Percentiles rank a stretch among this genome's conserved stretches.
Evolutionary conservation across 805 yeast genomes (phyloP).

Genomic region (Wickerhamiella siamensis): DNA sequence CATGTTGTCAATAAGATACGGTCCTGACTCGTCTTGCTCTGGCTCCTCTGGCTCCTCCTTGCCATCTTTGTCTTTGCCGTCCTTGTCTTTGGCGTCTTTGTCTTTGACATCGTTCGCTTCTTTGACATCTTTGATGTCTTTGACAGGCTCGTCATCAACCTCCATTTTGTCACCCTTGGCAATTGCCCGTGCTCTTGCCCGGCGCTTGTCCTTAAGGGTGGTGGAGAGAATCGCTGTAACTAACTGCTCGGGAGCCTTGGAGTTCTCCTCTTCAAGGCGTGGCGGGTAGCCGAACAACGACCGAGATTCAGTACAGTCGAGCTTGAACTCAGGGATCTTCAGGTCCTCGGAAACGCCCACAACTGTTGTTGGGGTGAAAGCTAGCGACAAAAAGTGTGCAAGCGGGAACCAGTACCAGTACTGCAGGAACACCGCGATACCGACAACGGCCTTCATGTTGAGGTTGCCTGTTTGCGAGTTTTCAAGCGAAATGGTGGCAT

Average conservation of each 20-base stretch:
- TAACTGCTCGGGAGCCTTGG: constrained; percentile 73
- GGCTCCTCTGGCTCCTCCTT: constrained; percentile 16
- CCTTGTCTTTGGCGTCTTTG: constrained; percentile 20
- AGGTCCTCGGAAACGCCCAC: constrained; percentile 77
- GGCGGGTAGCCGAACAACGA: constrained; percentile 83
- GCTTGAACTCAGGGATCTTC: constrained; percentile 68
- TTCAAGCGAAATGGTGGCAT: constrained; percentile 85
- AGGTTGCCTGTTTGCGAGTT: constrained; percentile 79
- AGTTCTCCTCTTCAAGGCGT: constrained; percentile 61
- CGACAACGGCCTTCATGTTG: constrained; percentile 83
- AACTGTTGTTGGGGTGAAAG: constrained; percentile 84
- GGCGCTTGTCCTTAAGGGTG: constrained; percentile 83
- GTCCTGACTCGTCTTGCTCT: constrained; percentile 32
- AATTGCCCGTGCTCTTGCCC: constrained; percentile 42
- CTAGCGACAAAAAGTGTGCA: constrained; percentile 79
- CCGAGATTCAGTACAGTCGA: constrained; percentile 69
- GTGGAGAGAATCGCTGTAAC: constrained; percentile 91
- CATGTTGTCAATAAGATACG: constrained; percentile 57
- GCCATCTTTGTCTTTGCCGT: constrained; percentile 15
- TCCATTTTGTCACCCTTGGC: constrained; percentile 27
- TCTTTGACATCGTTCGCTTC: constrained; percentile 15
- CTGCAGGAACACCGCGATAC: constrained; percentile 77
- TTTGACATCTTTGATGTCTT: constrained; percentile 17
- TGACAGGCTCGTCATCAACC: constrained; percentile 12
- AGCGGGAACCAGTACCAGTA: constrained; percentile 99